Conservation (phyloP, 257 asterid genomes). For the Solanum lignicaule region DNA sequence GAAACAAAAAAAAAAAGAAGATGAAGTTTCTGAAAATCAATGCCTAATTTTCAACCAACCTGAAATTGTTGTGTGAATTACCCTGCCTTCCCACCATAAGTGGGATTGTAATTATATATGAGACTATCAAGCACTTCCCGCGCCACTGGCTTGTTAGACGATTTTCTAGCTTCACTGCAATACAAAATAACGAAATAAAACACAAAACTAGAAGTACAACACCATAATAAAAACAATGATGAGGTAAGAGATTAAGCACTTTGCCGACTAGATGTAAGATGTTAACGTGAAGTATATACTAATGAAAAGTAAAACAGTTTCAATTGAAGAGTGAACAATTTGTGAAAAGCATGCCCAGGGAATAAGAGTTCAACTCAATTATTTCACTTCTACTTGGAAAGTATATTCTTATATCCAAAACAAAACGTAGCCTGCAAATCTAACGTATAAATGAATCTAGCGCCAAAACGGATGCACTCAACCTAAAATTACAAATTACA, state of each 20-base stretch:
- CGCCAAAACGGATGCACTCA: neutral
- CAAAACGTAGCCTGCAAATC: neutral
- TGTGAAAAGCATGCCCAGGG: neutral
- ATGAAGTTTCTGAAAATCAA: neutral
- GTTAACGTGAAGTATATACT: no score
- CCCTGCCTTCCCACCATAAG: slow-evolving; percentile 93
- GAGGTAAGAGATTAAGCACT: no score
- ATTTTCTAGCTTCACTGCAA: slow-evolving; percentile 87
- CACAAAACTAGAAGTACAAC: neutral
- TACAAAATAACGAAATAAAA: neutral
- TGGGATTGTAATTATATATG: slow-evolving; percentile 74
- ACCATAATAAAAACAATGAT: no score
- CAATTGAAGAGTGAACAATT: neutral
- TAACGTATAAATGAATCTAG: neutral
- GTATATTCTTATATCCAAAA: neutral
- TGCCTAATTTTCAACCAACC: neutral
- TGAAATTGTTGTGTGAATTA: slow-evolving; percentile 7
- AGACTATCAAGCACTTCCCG: slow-evolving; percentile 67
- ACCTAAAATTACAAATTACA: neutral
- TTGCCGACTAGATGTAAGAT: no score
- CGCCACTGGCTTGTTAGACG: slow-evolving; percentile 58
- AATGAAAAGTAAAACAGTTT: neutral
- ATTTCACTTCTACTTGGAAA: neutral
- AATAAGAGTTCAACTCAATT: neutral
- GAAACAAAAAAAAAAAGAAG: neutral